Conservation (phyloP, 1,284 basidiomycete genomes). For the Malassezia pachydermatis region DNA sequence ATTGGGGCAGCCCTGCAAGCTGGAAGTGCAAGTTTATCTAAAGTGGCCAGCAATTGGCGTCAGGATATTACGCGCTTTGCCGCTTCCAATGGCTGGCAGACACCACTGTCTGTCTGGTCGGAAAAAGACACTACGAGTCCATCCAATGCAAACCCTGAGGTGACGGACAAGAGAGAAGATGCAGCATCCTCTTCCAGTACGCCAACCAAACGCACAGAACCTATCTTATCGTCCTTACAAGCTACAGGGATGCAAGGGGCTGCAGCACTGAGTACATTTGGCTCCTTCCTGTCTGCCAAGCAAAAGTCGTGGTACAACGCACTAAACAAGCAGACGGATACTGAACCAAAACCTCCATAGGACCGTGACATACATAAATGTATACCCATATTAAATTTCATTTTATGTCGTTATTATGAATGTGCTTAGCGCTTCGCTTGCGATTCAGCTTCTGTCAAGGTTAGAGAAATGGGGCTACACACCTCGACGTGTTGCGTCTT, state of each 20-base stretch:
- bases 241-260: conserved; percentile 35
- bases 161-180: too few species aligned
- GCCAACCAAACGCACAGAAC: conserved; percentile 28
- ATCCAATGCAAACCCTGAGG: not conserved
- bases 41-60: conserved; percentile 32
- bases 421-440: not conserved
- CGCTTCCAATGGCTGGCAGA: conserved; percentile 18
- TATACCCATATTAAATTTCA: not conserved
- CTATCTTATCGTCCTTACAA: conserved; percentile 1
- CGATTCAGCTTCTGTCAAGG: conserved; percentile 11
- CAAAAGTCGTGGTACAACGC: conserved; percentile 24
- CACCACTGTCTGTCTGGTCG: not conserved
- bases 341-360: not conserved
- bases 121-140: not conserved
- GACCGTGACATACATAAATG: not conserved
- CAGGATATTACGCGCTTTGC: conserved; percentile 27
- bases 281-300: conserved; percentile 31
- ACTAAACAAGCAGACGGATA: not conserved
- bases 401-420: not conserved
- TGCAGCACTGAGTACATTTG: conserved; percentile 37
- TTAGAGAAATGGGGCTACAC: conserved; percentile 15
- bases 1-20: conserved; percentile 37
- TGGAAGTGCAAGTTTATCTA: conserved; percentile 32
- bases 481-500: conserved; percentile 90
- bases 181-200: conserved; percentile 1